A percentile compares a stretch with the other conserved stretches of the same genome.
Evolutionary conservation across 805 yeast species (phyloP).

Genomic region (Kuraishia cidri): DNA sequence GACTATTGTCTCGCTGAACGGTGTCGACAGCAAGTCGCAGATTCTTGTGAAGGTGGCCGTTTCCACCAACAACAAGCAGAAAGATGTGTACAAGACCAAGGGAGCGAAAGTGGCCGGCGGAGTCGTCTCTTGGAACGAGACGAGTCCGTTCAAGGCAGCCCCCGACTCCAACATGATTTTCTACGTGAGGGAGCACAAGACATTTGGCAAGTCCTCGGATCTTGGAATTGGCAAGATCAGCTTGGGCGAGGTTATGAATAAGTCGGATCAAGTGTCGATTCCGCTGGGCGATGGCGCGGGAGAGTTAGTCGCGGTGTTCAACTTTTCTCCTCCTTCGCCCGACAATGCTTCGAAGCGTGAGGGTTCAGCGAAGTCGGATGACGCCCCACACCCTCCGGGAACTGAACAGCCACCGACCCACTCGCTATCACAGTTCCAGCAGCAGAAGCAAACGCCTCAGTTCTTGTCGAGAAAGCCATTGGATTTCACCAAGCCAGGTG

Average conservation of each 20-base stretch:
- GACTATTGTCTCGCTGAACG: slow-evolving; percentile 29
- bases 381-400: too few species aligned
- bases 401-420: too few species aligned
- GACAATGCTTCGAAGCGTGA: too few species aligned
- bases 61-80: slow-evolving; percentile 28
- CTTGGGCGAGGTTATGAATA: slow-evolving; percentile 40
- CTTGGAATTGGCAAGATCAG: slow-evolving; percentile 50
- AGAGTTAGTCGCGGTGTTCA: slow-evolving; percentile 29
- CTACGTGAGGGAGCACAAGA: slow-evolving; percentile 56
- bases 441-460: too few species aligned
- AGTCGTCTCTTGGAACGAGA: slow-evolving; percentile 53
- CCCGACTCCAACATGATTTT: slow-evolving; percentile 52
- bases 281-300: slow-evolving; percentile 27
- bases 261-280: slow-evolving; percentile 29
- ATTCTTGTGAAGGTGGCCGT: slow-evolving; percentile 46
- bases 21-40: slow-evolving; percentile 9
- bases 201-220: slow-evolving; percentile 61
- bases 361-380: too few species aligned
- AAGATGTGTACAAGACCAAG: slow-evolving; percentile 60
- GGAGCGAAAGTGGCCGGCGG: slow-evolving; percentile 35
- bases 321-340: slow-evolving; percentile 14
- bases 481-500: too few species aligned
- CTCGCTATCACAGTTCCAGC: too few species aligned
- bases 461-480: too few species aligned
- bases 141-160: slow-evolving; percentile 57